Base-by-base conservation (phyloP, 352 stramenopile species). In the Pythium coloratum region DNA sequence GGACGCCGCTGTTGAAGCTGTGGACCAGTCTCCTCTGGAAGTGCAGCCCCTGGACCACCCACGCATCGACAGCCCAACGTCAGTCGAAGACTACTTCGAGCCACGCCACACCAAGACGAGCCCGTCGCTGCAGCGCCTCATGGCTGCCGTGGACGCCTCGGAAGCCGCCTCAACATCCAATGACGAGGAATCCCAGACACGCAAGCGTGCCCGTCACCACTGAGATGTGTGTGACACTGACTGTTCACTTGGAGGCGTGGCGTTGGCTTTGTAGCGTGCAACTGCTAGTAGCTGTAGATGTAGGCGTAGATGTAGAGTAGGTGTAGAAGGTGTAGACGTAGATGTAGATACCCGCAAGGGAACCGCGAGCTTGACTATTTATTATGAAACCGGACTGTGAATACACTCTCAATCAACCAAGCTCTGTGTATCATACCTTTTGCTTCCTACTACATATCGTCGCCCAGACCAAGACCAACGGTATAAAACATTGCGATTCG, bases 61-160 rank as follows among this genome's bases (percentile, higher is more conserved):
- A 53, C 46, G 64, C 14, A 72, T 72, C 14, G 66, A 67, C 30
- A 67, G 59, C 24, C 66, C 66, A 14, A 72, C 66, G 30, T 67
- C 66, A 1, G 59, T 72, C 1, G 66, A 72, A 20, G 66, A 72
- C 24, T 59, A n/a, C 64, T 70, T 72, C 32, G 65, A 71, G 16
- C 42, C 65, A 24, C 65, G 58, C 33, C 36, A 66, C 28, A 56
- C 46, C 7, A 66, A 66, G 44, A 62, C 65, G 20, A 66, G 58
- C 13, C 38, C 65, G 30, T 57, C 65, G 14, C 49, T 70, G 36
- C 64, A 65, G 57, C 64, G 57, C 38, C 56, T 70, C 47, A 70
- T 65, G 8, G 64, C 56, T 40, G 56, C 64, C 10, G 64, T 60
- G 18, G 64, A 59, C 1, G 14, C 46, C 8, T 65, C 64, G 9